These are phyloP conservation scores for Nigrospora oryzae DNA, from an alignment of 2,329 filamentous ascomycete species.

Conservation along the genomic window DNA sequence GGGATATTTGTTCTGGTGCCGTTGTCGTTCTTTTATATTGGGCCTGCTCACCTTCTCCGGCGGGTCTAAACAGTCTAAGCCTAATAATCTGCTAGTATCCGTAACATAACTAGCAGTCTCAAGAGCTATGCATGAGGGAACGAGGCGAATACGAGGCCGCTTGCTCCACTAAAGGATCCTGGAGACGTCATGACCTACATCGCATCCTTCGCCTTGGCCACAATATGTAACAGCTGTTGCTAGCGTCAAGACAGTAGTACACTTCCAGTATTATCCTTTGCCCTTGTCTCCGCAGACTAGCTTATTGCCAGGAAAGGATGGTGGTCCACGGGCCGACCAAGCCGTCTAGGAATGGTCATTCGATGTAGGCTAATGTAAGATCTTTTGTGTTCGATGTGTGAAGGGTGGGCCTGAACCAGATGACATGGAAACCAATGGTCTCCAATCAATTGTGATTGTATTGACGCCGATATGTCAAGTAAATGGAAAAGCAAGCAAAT, in stretches of 20 bases:
- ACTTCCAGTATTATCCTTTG: no score
- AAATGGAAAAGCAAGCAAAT: no score
- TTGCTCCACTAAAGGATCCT: neutral
- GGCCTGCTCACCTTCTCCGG: neutral
- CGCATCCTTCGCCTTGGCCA: neutral
- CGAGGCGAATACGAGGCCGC: neutral
- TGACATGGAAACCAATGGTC: neutral
- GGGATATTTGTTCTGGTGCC: neutral
- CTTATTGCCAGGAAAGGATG: neutral
- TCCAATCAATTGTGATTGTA: neutral
- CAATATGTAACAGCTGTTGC: neutral
- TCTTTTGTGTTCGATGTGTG: neutral
- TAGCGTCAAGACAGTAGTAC: no score
- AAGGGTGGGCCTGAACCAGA: no score
- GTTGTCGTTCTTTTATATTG: neutral
- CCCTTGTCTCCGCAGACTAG: no score
- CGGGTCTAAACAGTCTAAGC: neutral
- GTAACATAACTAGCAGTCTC: no score
- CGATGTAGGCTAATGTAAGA: neutral
- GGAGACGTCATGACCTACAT: no score
- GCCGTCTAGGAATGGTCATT: neutral
- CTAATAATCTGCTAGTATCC: no score
- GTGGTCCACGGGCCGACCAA: neutral
- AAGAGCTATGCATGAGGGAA: neutral
- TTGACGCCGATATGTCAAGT: no score